Evolutionary conservation across 2,329 filamentous ascomycete genomes (phyloP), one percentile per base, ranked within the genome.

Genomic region (Fusarium piperis): DNA sequence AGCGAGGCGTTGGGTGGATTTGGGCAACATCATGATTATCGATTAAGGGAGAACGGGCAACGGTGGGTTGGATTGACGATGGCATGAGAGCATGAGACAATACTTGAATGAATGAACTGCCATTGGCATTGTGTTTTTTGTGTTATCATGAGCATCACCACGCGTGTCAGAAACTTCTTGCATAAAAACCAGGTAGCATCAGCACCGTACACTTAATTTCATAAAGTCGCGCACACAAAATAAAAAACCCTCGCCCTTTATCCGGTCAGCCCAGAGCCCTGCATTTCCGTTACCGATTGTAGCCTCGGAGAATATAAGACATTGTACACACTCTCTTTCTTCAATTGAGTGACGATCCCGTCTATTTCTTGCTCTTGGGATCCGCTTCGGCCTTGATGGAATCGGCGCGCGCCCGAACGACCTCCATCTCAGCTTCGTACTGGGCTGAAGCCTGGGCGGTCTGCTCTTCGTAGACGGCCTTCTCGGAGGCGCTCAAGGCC

Each of bases 401-500:
- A 28, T 80, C 78, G 62, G 82, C 82, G 18, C 76, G 78, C 10
- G 76, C 76, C 3, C 7, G 5, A 7, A 82, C 73, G 18, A 77
- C 74, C 16, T 74, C 72, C 28, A 66, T 73, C 60, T 74, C 70
- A 15, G 66, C 63, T 11, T 65, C 36, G 32, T 72, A 74, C 64
- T 63, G 67, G 38, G 68, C 60, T 15, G 28, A 26, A 8, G 65
- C 61, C 26, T 63, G 58, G 8, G 67, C 64, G 18, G 78, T 68
- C 20, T 79, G 72, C 20, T 84, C 81, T 4, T 74, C 56, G 72
- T 80, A 87, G 5, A 78, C 73, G 77, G 83, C 67, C 76, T 84
- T 86, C 71, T 87, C 83, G 1, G 79, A 70, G 2, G 76, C 75
- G 41, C 80, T 75, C 59, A 89, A 59, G 1, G 52, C 57, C 68